Evolutionary conservation across 2,329 filamentous ascomycete species (phyloP), one percentile per base, ranked within the genome.

Genomic region (Neurospora crassa): DNA sequence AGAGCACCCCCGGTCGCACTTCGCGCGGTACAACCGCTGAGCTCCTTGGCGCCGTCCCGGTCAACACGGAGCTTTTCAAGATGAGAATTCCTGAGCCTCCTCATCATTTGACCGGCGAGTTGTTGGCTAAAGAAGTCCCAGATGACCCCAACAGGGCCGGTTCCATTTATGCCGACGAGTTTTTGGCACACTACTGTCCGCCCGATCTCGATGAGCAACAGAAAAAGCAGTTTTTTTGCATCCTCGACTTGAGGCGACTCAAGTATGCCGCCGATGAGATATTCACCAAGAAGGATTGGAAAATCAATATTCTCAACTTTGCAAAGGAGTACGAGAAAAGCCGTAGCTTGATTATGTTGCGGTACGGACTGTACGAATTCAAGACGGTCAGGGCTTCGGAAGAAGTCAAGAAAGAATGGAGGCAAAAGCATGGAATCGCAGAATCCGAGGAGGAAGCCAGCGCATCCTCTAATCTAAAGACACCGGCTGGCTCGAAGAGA

Each of bases 321-420:
- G 87, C 87, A 47, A 89, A 89, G 77, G 87, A 89, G 77, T 89
- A 88, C 73, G 87, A 89, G 77, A 89, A 89, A 81, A 89, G 87
- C 76, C 83, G 87, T 68, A 87, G 86, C 74, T 80, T 89, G 63
- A 89, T 89, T 71, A 84, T 89, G 79, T 77, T 89, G 71, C 86
- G 87, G 68, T 89, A 89, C 73, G 87, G 87, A 2, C 83, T 89
- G 1, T 89, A 89, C 76, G 85, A 89, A 75, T 89, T 89, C 80
- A 88, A 89, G 80, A 89, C 86, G 20, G 84, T 89, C 59, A 88
- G 88, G 76, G 86, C 87, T 1, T 87, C 87, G 0, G 85, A 84
- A 72, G 85, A 88, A 47, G 82, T 88, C 10, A 81, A 89, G 70
- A 86, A 84, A 78, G 85, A 85, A 75, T 89, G 87, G 87, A 85